These are phyloP conservation scores for Baudoinia panamericana DNA, from an alignment of 495 filamentous ascomycete species.

Conservation along the genomic window DNA sequence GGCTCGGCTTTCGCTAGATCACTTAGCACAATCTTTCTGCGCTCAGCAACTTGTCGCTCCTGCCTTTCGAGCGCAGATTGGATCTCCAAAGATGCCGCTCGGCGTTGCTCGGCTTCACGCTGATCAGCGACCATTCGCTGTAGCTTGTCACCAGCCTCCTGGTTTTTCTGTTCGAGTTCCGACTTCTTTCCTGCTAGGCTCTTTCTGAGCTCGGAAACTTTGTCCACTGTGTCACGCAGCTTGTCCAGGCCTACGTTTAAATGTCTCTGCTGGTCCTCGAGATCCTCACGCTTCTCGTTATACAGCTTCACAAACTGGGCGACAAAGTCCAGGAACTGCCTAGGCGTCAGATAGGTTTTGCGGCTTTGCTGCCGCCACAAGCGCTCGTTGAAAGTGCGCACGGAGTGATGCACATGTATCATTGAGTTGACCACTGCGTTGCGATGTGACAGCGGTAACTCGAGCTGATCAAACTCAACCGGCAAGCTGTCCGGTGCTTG, in stretches of 20 bases:
- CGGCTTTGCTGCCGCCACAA: slow-evolving; percentile 82
- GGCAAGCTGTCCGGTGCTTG: slow-evolving; percentile 81
- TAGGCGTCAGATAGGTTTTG: slow-evolving; percentile 82
- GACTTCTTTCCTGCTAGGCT: slow-evolving; percentile 88
- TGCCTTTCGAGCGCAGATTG: slow-evolving; percentile 77
- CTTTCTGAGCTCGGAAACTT: slow-evolving; percentile 78
- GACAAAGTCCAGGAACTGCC: slow-evolving; percentile 96
- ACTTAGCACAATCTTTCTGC: slow-evolving; percentile 69
- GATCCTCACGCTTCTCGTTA: slow-evolving; percentile 94
- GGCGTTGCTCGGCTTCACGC: slow-evolving; percentile 85
- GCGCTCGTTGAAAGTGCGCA: slow-evolving; percentile 78
- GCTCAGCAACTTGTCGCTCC: slow-evolving; percentile 71
- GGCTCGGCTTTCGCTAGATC: slow-evolving; percentile 89
- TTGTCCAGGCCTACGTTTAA: slow-evolving; percentile 97
- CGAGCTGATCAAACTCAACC: slow-evolving; percentile 75
- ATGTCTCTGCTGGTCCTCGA: slow-evolving; percentile 96
- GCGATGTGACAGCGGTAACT: slow-evolving; percentile 73
- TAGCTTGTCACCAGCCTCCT: slow-evolving; percentile 91
- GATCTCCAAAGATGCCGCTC: slow-evolving; percentile 73
- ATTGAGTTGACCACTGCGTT: slow-evolving; percentile 90
- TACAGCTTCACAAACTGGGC: slow-evolving; percentile 95
- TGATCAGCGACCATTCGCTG: slow-evolving; percentile 96
- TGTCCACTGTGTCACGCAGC: slow-evolving; percentile 92
- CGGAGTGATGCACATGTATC: slow-evolving; percentile 94
- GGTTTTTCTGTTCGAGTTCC: slow-evolving; percentile 84